Conservation (phyloP, 176 grass and related monocot species). For the Paspalum vaginatum region DNA sequence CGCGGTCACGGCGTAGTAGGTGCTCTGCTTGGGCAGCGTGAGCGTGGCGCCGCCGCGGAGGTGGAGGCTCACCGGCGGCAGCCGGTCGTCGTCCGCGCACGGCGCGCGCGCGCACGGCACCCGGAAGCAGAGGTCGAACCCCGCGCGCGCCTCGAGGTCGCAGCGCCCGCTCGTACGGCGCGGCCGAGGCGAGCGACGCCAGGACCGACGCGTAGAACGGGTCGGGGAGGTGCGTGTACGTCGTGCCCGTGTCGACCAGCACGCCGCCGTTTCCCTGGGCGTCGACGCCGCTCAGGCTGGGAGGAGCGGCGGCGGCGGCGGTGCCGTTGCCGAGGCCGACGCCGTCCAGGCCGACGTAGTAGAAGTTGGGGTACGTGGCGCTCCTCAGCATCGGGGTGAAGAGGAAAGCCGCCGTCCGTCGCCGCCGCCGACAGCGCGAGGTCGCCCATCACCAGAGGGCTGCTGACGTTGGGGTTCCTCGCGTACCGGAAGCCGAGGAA, state of each 20-base stretch:
- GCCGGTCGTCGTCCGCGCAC: slow-evolving; percentile 26
- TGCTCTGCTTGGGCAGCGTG: slow-evolving; percentile 47
- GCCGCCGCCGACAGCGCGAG: slow-evolving; percentile 40
- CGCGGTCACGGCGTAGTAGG: slow-evolving; percentile 52
- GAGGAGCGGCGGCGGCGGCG: not conserved
- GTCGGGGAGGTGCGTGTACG: slow-evolving; percentile 52
- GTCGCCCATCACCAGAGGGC: slow-evolving; percentile 54
- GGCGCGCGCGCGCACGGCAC: slow-evolving; percentile 11
- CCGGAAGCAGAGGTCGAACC: slow-evolving; percentile 38
- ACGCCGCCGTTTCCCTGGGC: slow-evolving; percentile 39
- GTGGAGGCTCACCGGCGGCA: slow-evolving; percentile 27
- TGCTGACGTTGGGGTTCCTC: slow-evolving; percentile 48
- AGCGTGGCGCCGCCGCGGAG: slow-evolving; percentile 32
- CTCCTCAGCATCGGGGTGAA: slow-evolving; percentile 59
- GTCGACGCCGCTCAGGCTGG: slow-evolving; percentile 25
- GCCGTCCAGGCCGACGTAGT: slow-evolving; percentile 49
- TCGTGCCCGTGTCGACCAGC: slow-evolving; percentile 55
- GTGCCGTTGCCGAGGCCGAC: not conserved
- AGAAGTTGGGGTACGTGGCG: slow-evolving; percentile 45
- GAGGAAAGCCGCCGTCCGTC: slow-evolving; percentile 11
- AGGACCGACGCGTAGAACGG: slow-evolving; percentile 41
- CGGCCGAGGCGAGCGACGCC: not conserved
- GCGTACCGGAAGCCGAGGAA: slow-evolving; percentile 52
- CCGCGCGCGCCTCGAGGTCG: slow-evolving; percentile 13
- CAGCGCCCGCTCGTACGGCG: slow-evolving; percentile 2